Percentiles rank a stretch among this genome's conserved stretches.
Conservation (phyloP, 2,329 filamentous ascomycete species). For the Tolypocladium sp. region DNA sequence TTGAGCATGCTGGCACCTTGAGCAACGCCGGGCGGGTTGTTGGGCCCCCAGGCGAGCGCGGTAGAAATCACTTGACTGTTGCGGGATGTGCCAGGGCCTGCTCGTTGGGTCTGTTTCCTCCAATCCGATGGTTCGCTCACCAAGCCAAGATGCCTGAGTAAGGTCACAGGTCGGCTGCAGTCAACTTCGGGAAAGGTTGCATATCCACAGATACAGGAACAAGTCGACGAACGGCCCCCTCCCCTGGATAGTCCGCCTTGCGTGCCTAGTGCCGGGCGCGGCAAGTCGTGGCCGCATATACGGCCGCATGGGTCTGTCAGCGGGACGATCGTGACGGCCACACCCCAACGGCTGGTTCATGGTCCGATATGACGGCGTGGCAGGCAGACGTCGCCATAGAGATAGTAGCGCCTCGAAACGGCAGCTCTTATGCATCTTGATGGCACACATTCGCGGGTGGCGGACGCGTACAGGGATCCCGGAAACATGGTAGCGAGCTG, state of each 20-base stretch:
- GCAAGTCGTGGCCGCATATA: constrained; percentile 4
- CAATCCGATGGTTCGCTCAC: neutral
- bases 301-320: constrained; percentile 7
- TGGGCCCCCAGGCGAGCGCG: neutral
- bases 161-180: neutral
- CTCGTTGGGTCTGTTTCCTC: constrained; percentile 5
- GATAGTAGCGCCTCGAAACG: neutral
- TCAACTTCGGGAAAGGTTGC: neutral
- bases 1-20: neutral
- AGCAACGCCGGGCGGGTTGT: neutral
- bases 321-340: constrained; percentile 6
- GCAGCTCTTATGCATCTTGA: neutral
- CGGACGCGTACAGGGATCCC: neutral
- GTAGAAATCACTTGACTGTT: constrained; percentile 19
- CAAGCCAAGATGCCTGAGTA: neutral
- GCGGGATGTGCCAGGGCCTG: constrained; percentile 15
- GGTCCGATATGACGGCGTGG: neutral
- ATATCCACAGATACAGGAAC: neutral
- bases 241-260: neutral
- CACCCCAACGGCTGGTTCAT: neutral
- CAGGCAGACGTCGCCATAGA: neutral
- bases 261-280: constrained; percentile 1
- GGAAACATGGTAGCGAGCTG: neutral
- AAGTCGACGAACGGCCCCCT: neutral
- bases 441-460: neutral